Base-by-base conservation (phyloP, 1,139 yeast species). In the Yamadazyma conglobata region DNA sequence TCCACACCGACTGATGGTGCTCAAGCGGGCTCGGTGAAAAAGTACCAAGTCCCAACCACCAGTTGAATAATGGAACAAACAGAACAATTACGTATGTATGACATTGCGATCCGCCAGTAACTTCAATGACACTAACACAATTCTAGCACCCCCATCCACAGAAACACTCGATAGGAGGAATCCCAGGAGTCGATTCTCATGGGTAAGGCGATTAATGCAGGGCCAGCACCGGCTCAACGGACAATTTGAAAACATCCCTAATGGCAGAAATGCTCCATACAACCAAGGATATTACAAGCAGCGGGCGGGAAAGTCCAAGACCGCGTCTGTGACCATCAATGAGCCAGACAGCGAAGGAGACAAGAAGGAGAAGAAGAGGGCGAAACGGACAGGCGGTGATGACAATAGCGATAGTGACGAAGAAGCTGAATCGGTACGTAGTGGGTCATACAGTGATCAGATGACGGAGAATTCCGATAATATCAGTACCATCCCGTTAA, bases 401-500 rank as follows among this genome's bases (percentile, higher is more conserved):
- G 18, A n/a, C 9, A 15, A 22, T 8, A 30, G 35, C 4, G 37
- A 34, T 19, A 21, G 32, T n/a, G 42, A 38, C 15, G 14, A 22
- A 26, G 37, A 28, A 9, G 18, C 19, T 4, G 26, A 28, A 6
- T 8, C 10, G 6, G 15, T 11, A 8, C 17, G 25, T n/a, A 20
- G 24, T 21, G 30, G 30, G 11, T 10, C 20, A n/a, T 20, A 17
- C 12, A 44, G 49, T 33, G 52, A 46, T 23, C 44, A 42, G 22
- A 25, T 30, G 15, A 43, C 48, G 15, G 33, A 42, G 31, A 45
- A 40, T 28, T 53, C 54, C 17, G 66, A 58, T 37, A 54, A 52
- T 40, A 56, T 69, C 26, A 70, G 77, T 40, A 73, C 79, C 14
- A 63, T 60, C 4, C 80, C 82, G 0, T 52, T 75, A 28, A 64